Evolutionary conservation across 192 early-diverging fungal species (phyloP).

Genomic region (Entomortierella beljakovae): DNA sequence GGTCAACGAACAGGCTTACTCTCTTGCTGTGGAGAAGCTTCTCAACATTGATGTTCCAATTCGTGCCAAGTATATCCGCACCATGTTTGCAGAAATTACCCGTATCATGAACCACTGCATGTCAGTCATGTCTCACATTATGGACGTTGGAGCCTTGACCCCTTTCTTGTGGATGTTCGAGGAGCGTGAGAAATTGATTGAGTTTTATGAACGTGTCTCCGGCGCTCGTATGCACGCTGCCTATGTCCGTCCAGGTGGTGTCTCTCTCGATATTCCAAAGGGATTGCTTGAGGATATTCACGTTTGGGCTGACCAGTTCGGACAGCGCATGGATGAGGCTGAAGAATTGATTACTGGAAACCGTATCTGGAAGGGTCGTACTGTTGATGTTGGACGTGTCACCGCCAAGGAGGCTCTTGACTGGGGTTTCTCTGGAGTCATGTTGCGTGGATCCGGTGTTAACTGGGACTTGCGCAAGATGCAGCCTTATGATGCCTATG

Average conservation of each 20-base stretch:
- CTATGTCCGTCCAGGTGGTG: constrained; percentile 97
- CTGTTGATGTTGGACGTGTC: constrained; percentile 88
- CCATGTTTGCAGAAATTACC: constrained; percentile 97
- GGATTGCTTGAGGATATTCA: constrained; percentile 97
- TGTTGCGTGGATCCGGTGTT: constrained; percentile 94
- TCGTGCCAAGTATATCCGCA: constrained; percentile 96
- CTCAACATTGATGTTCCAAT: constrained; percentile 96
- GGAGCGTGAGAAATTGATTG: constrained; percentile 99
- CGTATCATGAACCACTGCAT: constrained; percentile 98
- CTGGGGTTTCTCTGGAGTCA: constrained; percentile 94
- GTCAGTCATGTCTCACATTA: constrained; percentile 95
- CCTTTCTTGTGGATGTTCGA: constrained; percentile 99
- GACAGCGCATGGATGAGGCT: constrained; percentile 90
- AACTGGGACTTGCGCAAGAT: constrained; percentile 96
- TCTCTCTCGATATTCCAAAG: constrained; percentile 90
- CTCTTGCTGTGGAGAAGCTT: constrained; percentile 97
- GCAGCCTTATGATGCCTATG: constrained; percentile 96
- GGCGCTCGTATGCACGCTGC: constrained; percentile 99
- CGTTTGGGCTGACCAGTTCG: constrained; percentile 93
- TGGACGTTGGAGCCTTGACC: constrained; percentile 98
- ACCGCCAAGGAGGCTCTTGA: constrained; percentile 90
- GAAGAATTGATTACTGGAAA: constrained; percentile 94
- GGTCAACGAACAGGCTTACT: constrained; percentile 98
- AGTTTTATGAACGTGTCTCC: constrained; percentile 98
- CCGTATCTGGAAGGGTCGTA: constrained; percentile 95